phyloP scores from a whole-genome alignment of 2,329 filamentous ascomycete genomes.

The Volutella citrinella region DNA sequence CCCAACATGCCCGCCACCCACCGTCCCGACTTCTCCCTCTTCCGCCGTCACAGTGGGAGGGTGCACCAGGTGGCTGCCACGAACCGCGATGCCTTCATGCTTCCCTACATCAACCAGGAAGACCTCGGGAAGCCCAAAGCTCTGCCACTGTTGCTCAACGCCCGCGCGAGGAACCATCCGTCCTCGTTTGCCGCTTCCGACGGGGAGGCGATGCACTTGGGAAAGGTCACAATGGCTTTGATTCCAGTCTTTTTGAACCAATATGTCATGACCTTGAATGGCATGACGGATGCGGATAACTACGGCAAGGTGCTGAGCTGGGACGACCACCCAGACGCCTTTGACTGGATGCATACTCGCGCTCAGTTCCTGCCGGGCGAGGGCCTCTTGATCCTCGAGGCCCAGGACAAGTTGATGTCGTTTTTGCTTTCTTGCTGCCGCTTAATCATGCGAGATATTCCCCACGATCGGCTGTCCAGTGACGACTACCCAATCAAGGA shows the following conservation, averaged over 20 bases:
- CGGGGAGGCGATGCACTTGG: conserved; percentile 29
- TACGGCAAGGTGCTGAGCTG: conserved; percentile 38
- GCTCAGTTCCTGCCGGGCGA: conserved; percentile 41
- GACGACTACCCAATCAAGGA: conserved; percentile 35
- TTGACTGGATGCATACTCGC: conserved; percentile 32
- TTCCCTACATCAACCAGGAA: conserved; percentile 56
- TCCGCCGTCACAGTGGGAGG: conserved; percentile 18
- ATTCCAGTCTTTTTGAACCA: conserved; percentile 26
- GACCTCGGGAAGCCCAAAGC: conserved; percentile 44
- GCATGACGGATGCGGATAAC: conserved; percentile 18
- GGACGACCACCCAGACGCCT: conserved; percentile 34
- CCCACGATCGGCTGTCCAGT: too few relatives aligned
- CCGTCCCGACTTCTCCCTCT: conserved; percentile 48
- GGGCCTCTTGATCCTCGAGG: conserved; percentile 49
- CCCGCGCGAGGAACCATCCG: conserved; percentile 46
- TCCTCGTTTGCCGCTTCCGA: conserved; percentile 47
- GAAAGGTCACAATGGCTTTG: conserved; percentile 21
- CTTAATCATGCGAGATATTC: conserved; percentile 39
- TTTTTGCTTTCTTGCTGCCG: conserved; percentile 51
- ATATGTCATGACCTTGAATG: conserved; percentile 34
- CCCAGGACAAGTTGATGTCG: conserved; percentile 43
- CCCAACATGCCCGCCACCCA: conserved; percentile 47
- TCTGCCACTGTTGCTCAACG: conserved; percentile 50
- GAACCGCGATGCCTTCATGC: conserved; percentile 39
- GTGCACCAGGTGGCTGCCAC: conserved; percentile 13